phyloP scores from a whole-genome alignment of 495 filamentous ascomycete genomes.

The Tuber umbilicatum region DNA sequence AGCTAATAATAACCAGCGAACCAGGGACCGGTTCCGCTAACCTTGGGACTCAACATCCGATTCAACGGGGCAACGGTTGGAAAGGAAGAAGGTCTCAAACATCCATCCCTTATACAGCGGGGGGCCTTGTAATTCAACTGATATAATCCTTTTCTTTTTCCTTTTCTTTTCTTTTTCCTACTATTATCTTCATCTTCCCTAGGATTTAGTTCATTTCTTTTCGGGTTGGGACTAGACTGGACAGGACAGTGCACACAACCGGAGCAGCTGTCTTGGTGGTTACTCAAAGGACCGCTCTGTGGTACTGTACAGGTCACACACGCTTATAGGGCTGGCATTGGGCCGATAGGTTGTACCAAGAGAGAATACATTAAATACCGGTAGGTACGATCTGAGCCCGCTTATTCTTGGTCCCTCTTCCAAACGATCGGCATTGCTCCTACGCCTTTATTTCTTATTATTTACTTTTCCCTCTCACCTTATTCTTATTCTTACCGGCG shows the following conservation, averaged over 20 bases:
- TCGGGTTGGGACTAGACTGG: not conserved
- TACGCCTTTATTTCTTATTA: conserved; percentile 10
- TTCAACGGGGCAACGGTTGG: conserved; percentile 2
- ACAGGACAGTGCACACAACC: not conserved
- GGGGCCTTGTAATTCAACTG: not conserved
- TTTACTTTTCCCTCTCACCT: conserved; percentile 22
- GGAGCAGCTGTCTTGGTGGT: conserved; percentile 2
- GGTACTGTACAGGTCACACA: not conserved
- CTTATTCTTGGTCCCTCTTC: conserved; percentile 11
- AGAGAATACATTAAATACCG: not conserved
- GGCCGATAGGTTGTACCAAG: not conserved
- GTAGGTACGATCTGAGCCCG: conserved; percentile 30
- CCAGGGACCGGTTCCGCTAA: not conserved
- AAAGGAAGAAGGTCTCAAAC: conserved; percentile 1
- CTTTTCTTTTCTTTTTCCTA: not conserved
- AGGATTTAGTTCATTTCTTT: not conserved
- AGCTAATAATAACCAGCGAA: conserved; percentile 3
- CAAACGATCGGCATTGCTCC: not conserved
- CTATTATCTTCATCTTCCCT: not conserved
- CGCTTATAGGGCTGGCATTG: not conserved
- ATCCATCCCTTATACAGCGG: not conserved
- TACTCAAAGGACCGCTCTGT: conserved; percentile 1
- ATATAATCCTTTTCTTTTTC: not conserved
- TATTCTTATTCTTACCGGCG: conserved; percentile 11
- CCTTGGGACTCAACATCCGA: not conserved